Conservation (phyloP, 2,329 filamentous ascomycete genomes). For the Pseudogymnoascus sp. region DNA sequence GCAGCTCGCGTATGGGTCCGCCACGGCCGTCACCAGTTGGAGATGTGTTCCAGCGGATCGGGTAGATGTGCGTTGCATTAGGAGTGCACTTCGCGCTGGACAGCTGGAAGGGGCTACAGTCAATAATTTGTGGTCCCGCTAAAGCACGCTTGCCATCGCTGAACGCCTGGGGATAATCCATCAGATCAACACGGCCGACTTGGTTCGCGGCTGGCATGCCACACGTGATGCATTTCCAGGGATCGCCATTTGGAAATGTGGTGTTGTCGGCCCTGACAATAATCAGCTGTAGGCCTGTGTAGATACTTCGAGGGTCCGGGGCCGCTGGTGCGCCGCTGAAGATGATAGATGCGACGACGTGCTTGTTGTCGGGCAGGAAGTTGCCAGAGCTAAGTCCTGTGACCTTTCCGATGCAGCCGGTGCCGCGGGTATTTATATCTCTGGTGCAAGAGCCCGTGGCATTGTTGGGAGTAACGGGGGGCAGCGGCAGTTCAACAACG, state of each 20-base stretch:
- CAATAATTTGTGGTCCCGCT: slow-evolving; percentile 23
- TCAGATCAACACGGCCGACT: slow-evolving; percentile 14
- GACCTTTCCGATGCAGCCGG: slow-evolving; percentile 30
- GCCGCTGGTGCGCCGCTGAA: slow-evolving; percentile 35
- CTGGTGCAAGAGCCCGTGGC: slow-evolving; percentile 27
- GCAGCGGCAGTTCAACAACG: slow-evolving; percentile 30
- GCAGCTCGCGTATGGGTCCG: slow-evolving; percentile 33
- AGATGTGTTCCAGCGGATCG: slow-evolving; percentile 31
- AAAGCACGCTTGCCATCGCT: slow-evolving; percentile 31
- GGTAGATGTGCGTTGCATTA: slow-evolving; percentile 31
- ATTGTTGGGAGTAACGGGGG: slow-evolving; percentile 26
- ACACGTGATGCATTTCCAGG: slow-evolving; percentile 41
- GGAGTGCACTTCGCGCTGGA: slow-evolving; percentile 31
- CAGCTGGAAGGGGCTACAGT: slow-evolving; percentile 30
- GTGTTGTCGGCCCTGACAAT: slow-evolving; percentile 35
- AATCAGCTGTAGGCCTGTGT: slow-evolving; percentile 33
- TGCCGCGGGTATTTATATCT: slow-evolving; percentile 28
- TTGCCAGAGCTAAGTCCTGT: slow-evolving; percentile 21
- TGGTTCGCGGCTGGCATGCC: slow-evolving; percentile 30
- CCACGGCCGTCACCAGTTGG: slow-evolving; percentile 28
- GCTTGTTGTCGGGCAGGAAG: slow-evolving; percentile 36
- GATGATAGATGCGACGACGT: slow-evolving; percentile 32
- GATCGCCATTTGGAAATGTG: slow-evolving; percentile 35
- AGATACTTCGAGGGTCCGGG: slow-evolving; percentile 34
- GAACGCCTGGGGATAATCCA: slow-evolving; percentile 38